Conservation (phyloP, 148 eudicot genomes). For the Heliamphora exappendiculata region DNA sequence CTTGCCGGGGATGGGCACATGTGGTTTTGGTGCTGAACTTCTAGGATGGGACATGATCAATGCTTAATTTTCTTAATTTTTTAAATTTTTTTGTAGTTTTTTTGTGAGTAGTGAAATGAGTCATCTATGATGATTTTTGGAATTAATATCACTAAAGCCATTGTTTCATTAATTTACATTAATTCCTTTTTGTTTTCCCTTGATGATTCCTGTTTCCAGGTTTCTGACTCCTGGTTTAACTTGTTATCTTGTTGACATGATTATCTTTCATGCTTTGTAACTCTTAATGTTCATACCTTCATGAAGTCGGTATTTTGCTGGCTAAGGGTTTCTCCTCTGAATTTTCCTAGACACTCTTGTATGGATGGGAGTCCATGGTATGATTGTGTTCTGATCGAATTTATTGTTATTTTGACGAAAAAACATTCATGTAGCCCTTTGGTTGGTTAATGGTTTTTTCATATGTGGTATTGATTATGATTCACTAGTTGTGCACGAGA, state of each 20-base stretch:
- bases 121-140: not conserved
- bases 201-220: too few relatives aligned
- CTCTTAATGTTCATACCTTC: not conserved
- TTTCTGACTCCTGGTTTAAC: too few relatives aligned
- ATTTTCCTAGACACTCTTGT: not conserved
- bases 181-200: too few relatives aligned
- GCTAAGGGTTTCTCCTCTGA: not conserved
- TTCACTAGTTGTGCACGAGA: too few relatives aligned
- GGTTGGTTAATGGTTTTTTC: too few relatives aligned
- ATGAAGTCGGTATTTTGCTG: not conserved
- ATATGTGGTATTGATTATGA: too few relatives aligned
- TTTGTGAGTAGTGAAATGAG: not conserved
- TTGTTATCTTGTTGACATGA: not conserved
- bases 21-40: not conserved
- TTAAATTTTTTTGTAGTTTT: not conserved
- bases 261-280: constrained; percentile 1
- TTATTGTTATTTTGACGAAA: too few relatives aligned
- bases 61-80: not conserved
- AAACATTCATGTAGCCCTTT: too few relatives aligned
- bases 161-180: too few relatives aligned
- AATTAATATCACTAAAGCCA: too few relatives aligned
- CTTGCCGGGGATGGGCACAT: not conserved
- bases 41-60: not conserved
- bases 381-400: too few relatives aligned
- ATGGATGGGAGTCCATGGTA: too few relatives aligned